Evolutionary conservation across 306 rosid species (phyloP), one percentile per base, ranked within the genome.

Genomic region (Vicia sativa): DNA sequence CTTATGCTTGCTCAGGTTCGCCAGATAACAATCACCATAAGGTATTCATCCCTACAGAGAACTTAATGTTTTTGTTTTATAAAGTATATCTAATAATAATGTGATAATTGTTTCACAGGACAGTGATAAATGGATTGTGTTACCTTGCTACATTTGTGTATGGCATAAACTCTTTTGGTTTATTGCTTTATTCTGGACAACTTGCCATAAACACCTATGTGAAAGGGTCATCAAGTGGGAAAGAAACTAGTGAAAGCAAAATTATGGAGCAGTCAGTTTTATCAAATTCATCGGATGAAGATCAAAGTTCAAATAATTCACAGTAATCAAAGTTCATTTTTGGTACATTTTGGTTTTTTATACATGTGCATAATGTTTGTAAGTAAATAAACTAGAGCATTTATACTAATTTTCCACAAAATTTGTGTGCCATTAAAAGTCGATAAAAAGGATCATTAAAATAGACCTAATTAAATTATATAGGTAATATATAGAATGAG

Each of bases 91-190:
- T 67, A 62, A 49, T 15, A 67, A 55, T 62, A n/a, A 62, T 38
- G 4, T 76, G 28, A 15, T 34, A 29, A 64, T 13, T 31, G 19
- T 70, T 11, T 58, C 25, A 70, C 91, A 92, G 96, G 86, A 92
- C 96, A 56, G 85, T 87, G 25, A 68, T 92, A 37, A 92, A 81
- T 67, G 96, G 96, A 25, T 16, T 89, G 80, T 92, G 96, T 80
- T 92, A 89, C 85, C 95, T 92, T 25, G 96, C 98, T 18, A 92
- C 93, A 49, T 92, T 92, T 86, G 83, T 92, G 37, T 92, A 87
- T 19, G 96, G 96, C 50, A 48, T 87, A 74, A 89, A 85, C 44
- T 83, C 86, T 29, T 25, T 92, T 6, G 98, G 96, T 23, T 77
- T 92, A 46, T 67, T 92, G 62, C 96, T 92, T 59, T 90, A 89